These are phyloP conservation scores for Artemisia annua DNA, from an alignment of 129 eudicot genomes.

Conservation along the genomic window DNA sequence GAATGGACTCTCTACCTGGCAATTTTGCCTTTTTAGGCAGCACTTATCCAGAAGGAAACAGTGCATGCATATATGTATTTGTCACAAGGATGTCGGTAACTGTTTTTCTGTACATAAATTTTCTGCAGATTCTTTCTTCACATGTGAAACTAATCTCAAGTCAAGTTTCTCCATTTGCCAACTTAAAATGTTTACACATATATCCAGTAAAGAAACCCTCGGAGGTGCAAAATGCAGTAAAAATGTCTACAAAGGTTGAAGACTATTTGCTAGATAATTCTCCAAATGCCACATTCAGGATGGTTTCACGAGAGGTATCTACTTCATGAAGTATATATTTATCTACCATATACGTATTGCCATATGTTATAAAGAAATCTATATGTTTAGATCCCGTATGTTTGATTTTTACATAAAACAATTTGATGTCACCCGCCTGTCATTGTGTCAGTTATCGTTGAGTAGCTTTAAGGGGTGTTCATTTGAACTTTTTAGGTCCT, in stretches of 20 bases:
- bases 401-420: no score
- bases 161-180: constrained; percentile 19
- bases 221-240: not conserved
- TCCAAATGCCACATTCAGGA: constrained; percentile 2
- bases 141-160: not conserved
- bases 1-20: no score
- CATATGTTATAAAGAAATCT: not conserved
- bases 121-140: constrained; percentile 10
- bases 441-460: no score
- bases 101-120: not conserved
- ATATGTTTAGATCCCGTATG: no score
- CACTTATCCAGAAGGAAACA: no score
- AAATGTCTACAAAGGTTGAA: not conserved
- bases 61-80: not conserved
- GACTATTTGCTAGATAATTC: constrained; percentile 10
- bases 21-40: no score
- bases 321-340: not conserved
- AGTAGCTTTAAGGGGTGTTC: no score
- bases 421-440: no score
- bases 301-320: constrained; percentile 17
- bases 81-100: not conserved
- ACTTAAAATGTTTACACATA: constrained; percentile 14
- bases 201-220: not conserved
- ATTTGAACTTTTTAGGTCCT: no score
- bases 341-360: not conserved